Conservation (phyloP, 208 protist species). For the Tetramitus jugosus region DNA sequence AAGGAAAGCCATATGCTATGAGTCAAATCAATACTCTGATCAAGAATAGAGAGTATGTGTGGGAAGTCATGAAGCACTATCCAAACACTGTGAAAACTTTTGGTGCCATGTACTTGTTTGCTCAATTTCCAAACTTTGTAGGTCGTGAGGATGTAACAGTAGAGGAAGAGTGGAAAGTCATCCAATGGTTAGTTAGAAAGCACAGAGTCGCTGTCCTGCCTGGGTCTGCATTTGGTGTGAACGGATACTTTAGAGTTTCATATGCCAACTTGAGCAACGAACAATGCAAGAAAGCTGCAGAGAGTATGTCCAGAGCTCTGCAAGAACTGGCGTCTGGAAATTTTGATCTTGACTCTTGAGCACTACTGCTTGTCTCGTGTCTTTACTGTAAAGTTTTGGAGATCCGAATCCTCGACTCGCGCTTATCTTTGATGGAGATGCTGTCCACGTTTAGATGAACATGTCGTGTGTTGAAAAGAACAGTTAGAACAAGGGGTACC, state of each 20-base stretch:
- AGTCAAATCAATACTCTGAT: neutral
- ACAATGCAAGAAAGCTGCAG: neutral
- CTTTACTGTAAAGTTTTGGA: too few species aligned
- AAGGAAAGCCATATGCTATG: neutral
- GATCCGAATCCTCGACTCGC: too few species aligned
- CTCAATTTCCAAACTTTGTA: neutral
- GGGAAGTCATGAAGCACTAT: neutral
- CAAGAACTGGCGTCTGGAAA: neutral
- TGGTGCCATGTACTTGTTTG: slow-evolving; percentile 11
- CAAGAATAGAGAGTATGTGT: neutral
- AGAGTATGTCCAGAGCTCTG: neutral
- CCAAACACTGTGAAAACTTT: neutral
- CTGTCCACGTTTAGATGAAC: too few species aligned
- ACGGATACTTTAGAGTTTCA: neutral
- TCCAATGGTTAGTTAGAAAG: slow-evolving; percentile 6
- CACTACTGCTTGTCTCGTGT: too few species aligned
- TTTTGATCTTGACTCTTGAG: too few species aligned
- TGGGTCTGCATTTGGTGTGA: neutral
- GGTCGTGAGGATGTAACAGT: neutral
- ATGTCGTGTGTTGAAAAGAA: too few species aligned
- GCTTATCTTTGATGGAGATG: too few species aligned
- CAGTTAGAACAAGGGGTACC: too few species aligned
- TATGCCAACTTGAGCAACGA: neutral
- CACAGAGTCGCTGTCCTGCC: neutral
- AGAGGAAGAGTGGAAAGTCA: slow-evolving; percentile 4